These are phyloP conservation scores for Sporothrix phasma DNA, from an alignment of 2,329 filamentous ascomycete genomes.

Conservation along the genomic window DNA sequence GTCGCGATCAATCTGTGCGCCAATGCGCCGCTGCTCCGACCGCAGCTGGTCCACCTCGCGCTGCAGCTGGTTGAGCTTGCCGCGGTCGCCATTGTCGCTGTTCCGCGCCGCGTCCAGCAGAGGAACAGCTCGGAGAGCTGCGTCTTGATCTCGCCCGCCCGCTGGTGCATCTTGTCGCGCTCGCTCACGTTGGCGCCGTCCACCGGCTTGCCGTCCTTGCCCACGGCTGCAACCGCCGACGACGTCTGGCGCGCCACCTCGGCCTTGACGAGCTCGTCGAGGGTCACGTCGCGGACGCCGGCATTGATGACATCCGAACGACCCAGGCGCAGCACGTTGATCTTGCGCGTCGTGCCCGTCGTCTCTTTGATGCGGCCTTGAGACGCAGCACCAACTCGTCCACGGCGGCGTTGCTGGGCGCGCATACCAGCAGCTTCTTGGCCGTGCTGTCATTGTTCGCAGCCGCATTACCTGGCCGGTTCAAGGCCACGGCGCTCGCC, in stretches of 20 bases:
- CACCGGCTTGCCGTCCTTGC: slow-evolving; percentile 10
- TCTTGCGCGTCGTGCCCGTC: slow-evolving; percentile 59
- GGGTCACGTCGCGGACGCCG: slow-evolving; percentile 78
- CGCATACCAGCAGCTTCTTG: slow-evolving; percentile 91
- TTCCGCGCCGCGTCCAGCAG: slow-evolving; percentile 58
- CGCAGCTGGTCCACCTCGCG: slow-evolving; percentile 67
- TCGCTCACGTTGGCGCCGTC: slow-evolving; percentile 36
- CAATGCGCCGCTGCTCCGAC: slow-evolving; percentile 61
- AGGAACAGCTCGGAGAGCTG: slow-evolving; percentile 59
- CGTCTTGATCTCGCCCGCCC: slow-evolving; percentile 63
- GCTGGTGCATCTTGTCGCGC: slow-evolving; percentile 50
- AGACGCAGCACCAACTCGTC: slow-evolving; percentile 91
- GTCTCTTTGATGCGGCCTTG: slow-evolving; percentile 71
- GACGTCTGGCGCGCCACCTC: slow-evolving; percentile 39
- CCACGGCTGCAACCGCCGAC: not conserved
- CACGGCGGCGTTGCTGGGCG: slow-evolving; percentile 96
- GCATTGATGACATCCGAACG: slow-evolving; percentile 86
- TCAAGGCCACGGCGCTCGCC: slow-evolving; percentile 37
- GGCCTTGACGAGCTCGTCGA: slow-evolving; percentile 79
- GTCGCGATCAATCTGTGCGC: slow-evolving; percentile 73
- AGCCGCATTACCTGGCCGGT: slow-evolving; percentile 28
- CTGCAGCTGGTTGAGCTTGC: slow-evolving; percentile 47
- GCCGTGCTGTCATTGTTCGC: slow-evolving; percentile 29
- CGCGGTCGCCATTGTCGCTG: slow-evolving; percentile 41
- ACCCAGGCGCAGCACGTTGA: slow-evolving; percentile 84